A percentile compares a stretch with the other conserved stretches of the same genome.
phyloP scores from a whole-genome alignment of 176 grass and related monocot genomes.

The Eleusine coracana region DNA sequence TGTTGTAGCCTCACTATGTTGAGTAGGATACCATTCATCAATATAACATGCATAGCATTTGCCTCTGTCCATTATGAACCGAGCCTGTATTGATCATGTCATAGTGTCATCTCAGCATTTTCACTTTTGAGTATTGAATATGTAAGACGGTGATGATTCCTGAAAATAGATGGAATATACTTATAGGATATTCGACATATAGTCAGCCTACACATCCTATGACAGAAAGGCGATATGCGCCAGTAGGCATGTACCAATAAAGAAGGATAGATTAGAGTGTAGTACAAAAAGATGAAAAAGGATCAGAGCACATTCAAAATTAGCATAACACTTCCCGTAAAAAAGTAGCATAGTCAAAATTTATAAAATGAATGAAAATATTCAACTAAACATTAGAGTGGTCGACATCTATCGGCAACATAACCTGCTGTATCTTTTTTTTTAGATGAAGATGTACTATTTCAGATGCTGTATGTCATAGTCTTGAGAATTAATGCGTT shows the following conservation, averaged over 20 bases:
- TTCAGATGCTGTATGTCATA: conserved; percentile 34
- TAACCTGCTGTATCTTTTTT: too few species aligned
- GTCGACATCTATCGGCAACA: neutral
- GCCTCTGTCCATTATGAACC: neutral
- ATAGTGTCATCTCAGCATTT: conserved; percentile 18
- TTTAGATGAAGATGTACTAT: too few species aligned
- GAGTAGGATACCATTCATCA: conserved; percentile 42
- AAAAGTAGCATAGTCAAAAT: neutral
- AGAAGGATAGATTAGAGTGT: neutral
- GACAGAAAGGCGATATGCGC: neutral
- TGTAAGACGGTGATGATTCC: neutral
- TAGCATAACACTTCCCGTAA: too few species aligned
- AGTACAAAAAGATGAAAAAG: neutral
- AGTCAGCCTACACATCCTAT: neutral
- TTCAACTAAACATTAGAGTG: neutral
- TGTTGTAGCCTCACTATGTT: conserved; percentile 44
- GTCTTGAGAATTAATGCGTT: conserved; percentile 74
- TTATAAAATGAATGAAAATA: neutral
- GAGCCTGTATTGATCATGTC: conserved; percentile 8
- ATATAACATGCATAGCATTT: conserved; percentile 34
- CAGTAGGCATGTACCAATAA: neutral
- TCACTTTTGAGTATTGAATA: conserved; percentile 22
- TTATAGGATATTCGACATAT: neutral
- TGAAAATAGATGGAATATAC: conserved; percentile 4
- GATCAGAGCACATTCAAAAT: neutral